Base-by-base conservation (phyloP, 2,329 filamentous ascomycete species). In the Mycosphaerella sp. region DNA sequence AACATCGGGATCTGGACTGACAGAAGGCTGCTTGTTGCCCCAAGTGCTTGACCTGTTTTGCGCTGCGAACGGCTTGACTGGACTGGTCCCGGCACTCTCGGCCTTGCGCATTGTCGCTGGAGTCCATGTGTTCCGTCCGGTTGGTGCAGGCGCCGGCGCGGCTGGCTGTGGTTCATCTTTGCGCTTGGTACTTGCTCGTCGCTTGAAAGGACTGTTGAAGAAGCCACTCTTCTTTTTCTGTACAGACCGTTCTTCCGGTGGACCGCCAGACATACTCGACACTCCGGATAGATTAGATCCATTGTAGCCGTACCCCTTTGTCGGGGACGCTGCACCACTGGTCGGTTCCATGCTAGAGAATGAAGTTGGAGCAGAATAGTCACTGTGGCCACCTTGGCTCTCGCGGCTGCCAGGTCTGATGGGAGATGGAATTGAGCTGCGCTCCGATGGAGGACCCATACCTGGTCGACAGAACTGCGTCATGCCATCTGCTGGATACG, bases 401-500 rank as follows among this genome's bases (percentile, higher is more conserved):
- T 95, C 91, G 60, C 87, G 83, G 69, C 89, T 95, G 11, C 86
- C 86, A 45, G 90, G 89, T 44, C 90, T 81, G 47, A 81, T 83
- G 23, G 84, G 81, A 58, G 82, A 85, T 43, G 80, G 83, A 21
- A 80, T 79, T 26, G 85, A 85, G 72, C 79, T 90, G 71, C 73
- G 81, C 73, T 85, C 83, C n/a, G 83, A 85, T 47, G 79, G 79
- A 39, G 85, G 80, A 3, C 84, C 86, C 39, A 87, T 84, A 12
- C 41, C 48, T 12, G 48, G 48, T 56, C 90, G 84, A 72, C 92
- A 97, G 59, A 96, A 86, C 82, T 97, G 95, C 0, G 92, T 96
- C 90, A 97, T 97, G 4, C 91, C 92, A 68, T 97, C 92, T 70
- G 86, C 82, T 0, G 92, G 91, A 68, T 96, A 96, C 8, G 93